Base-by-base conservation (phyloP, 2,329 filamentous ascomycete species). In the Aspergillus novofumigatus region DNA sequence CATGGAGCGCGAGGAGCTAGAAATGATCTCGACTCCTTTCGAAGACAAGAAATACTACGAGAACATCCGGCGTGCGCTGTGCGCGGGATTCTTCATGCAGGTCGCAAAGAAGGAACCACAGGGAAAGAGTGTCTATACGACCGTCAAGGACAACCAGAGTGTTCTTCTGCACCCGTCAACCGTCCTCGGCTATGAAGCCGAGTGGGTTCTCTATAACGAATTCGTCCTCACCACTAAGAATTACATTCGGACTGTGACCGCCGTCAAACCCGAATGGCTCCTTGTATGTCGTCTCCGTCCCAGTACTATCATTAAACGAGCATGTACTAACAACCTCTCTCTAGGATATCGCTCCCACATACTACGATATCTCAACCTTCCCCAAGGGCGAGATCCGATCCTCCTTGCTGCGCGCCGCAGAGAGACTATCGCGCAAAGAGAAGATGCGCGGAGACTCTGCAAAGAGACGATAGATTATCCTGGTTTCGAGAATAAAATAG, bases 51-150 rank as follows among this genome's bases (percentile, higher is more conserved):
- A 95, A 71, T 99, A 99, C 80, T 99, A 97, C 77, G 91, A 86
- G 73, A 99, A 99, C 75, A 99, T 99, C 68, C 90, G 93, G 48
- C 87, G 92, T 41, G 93, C 94, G 8, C 83, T 99, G 14, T 88
- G 97, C 11, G 85, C 92, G 0, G 94, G 95, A 35, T 99, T 99
- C 83, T 99, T 99, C 82, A 99, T 99, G 94, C 94, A 99, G 74
- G 91, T 97, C 23, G 95, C 94, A 58, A 97, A 96, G 86, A 91
- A 89, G 72, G 92, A 97, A 70, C 86, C 85, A 52, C 87, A 85
- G 29, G 90, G 90, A 70, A 97, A 97, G 81, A 76, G 65, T 59
- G 85, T 90, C 45, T 99, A 99, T 78, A 86, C 88, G 62, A 99
- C 94, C 1, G 88, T 99, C 73, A 99, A 97, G 80, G 95, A 99